These are phyloP conservation scores for Mucuna pruriens DNA, from an alignment of 306 rosid species.

Conservation along the genomic window DNA sequence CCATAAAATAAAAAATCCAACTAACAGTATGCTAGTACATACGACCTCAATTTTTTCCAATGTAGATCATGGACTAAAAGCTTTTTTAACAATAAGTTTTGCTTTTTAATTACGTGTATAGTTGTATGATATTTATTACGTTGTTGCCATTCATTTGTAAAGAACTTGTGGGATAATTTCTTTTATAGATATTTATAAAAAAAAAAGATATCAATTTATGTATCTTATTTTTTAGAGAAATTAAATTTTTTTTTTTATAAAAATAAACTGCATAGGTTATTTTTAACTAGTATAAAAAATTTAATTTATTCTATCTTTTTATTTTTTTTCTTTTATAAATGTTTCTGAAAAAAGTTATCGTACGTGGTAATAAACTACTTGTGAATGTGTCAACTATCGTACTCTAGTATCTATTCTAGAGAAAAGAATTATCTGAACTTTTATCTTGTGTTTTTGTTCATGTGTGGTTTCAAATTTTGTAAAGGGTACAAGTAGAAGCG, in stretches of 20 bases:
- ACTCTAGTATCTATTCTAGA: background rate
- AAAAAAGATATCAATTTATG: no score
- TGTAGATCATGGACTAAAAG: background rate
- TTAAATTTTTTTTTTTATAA: no score
- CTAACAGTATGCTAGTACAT: background rate
- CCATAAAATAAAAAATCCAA: background rate
- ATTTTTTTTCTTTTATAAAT: no score
- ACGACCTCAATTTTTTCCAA: background rate
- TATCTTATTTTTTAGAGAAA: no score
- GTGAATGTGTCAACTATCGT: background rate
- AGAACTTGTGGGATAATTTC: no score
- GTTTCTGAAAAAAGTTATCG: no score
- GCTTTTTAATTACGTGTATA: background rate
- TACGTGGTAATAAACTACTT: no score
- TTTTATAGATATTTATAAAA: no score
- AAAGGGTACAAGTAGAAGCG: constrained; percentile 46
- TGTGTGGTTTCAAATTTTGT: constrained; percentile 23
- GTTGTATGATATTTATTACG: background rate
- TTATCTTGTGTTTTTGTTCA: background rate
- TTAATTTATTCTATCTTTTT: no score
- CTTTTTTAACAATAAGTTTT: background rate
- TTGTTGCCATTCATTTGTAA: background rate
- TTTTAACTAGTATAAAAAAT: no score
- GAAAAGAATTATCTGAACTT: constrained; percentile 9
- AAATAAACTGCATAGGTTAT: no score